Percentiles rank a stretch among this genome's conserved stretches.
These are phyloP conservation scores for Alternaria longipes DNA, from an alignment of 2,329 filamentous ascomycete genomes.

Conservation along the genomic window DNA sequence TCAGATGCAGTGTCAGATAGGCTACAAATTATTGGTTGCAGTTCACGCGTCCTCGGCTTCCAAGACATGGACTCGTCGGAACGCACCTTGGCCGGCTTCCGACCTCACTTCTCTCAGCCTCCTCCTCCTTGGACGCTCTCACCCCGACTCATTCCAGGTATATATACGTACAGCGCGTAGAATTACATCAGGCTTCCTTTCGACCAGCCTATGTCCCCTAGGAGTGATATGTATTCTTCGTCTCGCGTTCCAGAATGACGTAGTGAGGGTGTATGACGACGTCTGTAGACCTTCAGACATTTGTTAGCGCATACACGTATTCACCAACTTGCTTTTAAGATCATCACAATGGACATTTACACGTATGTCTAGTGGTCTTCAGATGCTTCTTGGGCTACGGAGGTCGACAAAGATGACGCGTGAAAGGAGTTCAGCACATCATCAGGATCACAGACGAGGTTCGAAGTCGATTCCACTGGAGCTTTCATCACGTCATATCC, in stretches of 20 bases:
- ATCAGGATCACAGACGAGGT: neutral
- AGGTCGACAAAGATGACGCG: neutral
- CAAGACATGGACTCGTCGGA: slow-evolving; percentile 6
- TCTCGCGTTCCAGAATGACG: neutral
- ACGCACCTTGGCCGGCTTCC: slow-evolving; percentile 3
- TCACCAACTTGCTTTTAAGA: neutral
- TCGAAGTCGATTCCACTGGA: neutral
- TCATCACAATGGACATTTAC: neutral
- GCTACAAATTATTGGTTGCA: neutral
- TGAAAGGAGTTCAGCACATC: neutral
- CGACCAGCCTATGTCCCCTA: neutral
- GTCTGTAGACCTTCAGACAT: neutral
- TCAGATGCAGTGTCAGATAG: slow-evolving; percentile 1
- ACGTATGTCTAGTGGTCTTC: neutral
- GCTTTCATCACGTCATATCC: neutral
- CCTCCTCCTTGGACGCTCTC: neutral
- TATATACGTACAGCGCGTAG: neutral
- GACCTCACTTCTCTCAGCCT: neutral
- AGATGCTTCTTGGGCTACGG: neutral
- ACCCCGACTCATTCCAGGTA: neutral
- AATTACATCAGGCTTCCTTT: neutral
- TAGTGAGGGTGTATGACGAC: neutral
- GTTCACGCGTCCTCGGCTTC: neutral
- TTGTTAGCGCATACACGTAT: neutral
- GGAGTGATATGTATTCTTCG: neutral